These are phyloP conservation scores for Corinectria fuckeliana DNA, from an alignment of 2,329 filamentous ascomycete genomes.

Conservation along the genomic window DNA sequence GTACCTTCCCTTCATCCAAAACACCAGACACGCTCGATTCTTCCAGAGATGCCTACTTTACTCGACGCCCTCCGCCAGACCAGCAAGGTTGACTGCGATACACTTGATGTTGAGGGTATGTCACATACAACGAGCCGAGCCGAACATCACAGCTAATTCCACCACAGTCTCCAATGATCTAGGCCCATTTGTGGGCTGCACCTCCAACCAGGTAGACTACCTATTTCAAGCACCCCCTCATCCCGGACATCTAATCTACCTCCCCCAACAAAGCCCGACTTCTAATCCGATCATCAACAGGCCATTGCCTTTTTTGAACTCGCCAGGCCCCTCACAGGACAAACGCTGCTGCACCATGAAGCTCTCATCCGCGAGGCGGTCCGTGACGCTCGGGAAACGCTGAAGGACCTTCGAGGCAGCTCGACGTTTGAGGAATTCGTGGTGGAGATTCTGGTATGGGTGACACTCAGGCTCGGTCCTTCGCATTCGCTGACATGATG, in stretches of 20 bases:
- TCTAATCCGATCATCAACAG: slow-evolving; percentile 18
- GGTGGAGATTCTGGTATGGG: slow-evolving; percentile 59
- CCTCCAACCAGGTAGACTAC: slow-evolving; percentile 43
- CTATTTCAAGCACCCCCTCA: neutral
- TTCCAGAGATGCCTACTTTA: slow-evolving; percentile 34
- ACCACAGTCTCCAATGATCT: slow-evolving; percentile 39
- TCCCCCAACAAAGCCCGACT: neutral
- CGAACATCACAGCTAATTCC: slow-evolving; percentile 13
- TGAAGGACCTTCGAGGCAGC: slow-evolving; percentile 29
- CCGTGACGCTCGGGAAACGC: slow-evolving; percentile 25
- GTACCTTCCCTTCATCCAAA: neutral
- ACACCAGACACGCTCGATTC: neutral
- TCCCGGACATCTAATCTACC: neutral
- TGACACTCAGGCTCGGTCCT: fast-evolving
- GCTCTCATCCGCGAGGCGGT: slow-evolving; percentile 39
- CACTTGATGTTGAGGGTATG: slow-evolving; percentile 44
- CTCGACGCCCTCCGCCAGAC: slow-evolving; percentile 37
- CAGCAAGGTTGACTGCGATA: slow-evolving; percentile 45
- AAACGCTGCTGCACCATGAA: slow-evolving; percentile 37
- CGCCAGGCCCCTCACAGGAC: slow-evolving; percentile 25
- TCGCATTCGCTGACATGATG: neutral
- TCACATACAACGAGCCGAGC: neutral
- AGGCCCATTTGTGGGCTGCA: slow-evolving; percentile 46
- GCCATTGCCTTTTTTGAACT: slow-evolving; percentile 46
- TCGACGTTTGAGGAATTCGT: slow-evolving; percentile 54